phyloP scores from a whole-genome alignment of 1,284 basidiomycete species.

The Mycena citricolor region DNA sequence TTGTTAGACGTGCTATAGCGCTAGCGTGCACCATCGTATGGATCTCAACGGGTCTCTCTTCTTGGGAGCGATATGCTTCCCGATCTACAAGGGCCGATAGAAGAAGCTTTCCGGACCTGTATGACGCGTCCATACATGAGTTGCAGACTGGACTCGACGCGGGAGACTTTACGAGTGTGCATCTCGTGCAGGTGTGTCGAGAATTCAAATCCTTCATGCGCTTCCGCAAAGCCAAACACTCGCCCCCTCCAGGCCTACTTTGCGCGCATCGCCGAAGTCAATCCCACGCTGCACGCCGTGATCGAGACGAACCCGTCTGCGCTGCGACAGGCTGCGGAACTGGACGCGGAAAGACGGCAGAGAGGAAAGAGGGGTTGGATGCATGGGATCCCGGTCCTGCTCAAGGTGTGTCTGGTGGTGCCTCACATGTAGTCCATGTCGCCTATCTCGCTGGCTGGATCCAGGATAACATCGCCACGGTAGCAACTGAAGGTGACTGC shows the following conservation, averaged over 20 bases:
- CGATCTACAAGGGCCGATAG: background rate
- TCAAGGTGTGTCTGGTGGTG: constrained; percentile 46
- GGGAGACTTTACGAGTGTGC: constrained; percentile 59
- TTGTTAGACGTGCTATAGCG: background rate
- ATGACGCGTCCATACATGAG: constrained; percentile 60
- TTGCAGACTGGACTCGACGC: constrained; percentile 53
- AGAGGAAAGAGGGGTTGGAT: constrained; percentile 50
- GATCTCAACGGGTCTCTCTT: too few relatives aligned
- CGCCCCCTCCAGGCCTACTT: constrained; percentile 53
- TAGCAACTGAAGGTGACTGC: constrained; percentile 19
- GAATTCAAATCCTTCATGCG: background rate
- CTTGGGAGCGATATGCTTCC: background rate
- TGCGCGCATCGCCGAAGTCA: constrained; percentile 69
- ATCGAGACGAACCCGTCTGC: constrained; percentile 58
- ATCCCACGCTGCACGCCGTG: constrained; percentile 58
- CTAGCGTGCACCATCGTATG: background rate
- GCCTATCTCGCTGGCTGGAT: background rate
- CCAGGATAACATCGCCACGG: constrained; percentile 60
- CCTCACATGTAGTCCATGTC: too few relatives aligned
- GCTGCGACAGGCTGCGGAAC: constrained; percentile 46
- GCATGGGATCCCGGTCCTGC: constrained; percentile 68
- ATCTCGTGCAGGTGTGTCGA: constrained; percentile 51
- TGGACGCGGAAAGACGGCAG: constrained; percentile 53
- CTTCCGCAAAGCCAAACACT: too few relatives aligned
- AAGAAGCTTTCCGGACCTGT: constrained; percentile 49